Percentiles rank a stretch among this genome's conserved stretches.
These are phyloP conservation scores for Monosporozyma aquatica DNA, from an alignment of 805 yeast species.

Conservation along the genomic window DNA sequence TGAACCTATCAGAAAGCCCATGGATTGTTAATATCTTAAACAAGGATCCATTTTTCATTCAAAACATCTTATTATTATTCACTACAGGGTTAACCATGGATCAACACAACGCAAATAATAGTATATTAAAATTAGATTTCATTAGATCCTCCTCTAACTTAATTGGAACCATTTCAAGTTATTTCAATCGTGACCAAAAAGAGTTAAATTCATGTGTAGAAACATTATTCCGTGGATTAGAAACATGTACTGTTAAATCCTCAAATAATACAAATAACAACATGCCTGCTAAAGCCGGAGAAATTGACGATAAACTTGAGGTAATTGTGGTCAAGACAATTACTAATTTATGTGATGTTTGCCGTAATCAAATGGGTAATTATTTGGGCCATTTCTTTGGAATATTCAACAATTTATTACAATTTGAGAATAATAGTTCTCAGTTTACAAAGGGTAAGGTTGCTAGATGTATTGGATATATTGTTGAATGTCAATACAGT, in stretches of 20 bases:
- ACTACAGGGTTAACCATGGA: conserved; percentile 20
- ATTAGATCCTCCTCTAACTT: conserved; percentile 24
- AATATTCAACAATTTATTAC: conserved; percentile 29
- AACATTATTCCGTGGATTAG: conserved; percentile 24
- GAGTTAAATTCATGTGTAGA: conserved; percentile 21
- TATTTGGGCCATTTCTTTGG: conserved; percentile 20
- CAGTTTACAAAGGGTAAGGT: conserved; percentile 39
- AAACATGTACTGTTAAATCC: conserved; percentile 12
- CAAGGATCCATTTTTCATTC: conserved; percentile 17
- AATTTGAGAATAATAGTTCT: conserved; percentile 22
- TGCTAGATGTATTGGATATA: conserved; percentile 52
- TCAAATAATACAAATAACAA: conserved; percentile 2
- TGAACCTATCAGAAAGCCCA: conserved; percentile 23
- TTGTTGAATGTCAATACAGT: conserved; percentile 41
- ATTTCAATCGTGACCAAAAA: conserved; percentile 16
- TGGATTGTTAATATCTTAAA: conserved; percentile 23
- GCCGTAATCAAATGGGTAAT: conserved; percentile 21
- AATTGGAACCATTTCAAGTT: conserved; percentile 25
- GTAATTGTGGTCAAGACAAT: conserved; percentile 22
- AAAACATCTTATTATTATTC: conserved; percentile 19
- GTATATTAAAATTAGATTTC: conserved; percentile 20
- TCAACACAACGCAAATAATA: conserved; percentile 6
- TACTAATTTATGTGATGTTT: conserved; percentile 24
- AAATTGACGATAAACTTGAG: conserved; percentile 23
- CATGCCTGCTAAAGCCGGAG: conserved; percentile 4